A percentile compares a stretch with the other conserved stretches of the same genome.
Evolutionary conservation across 2,329 filamentous ascomycete genomes (phyloP).

Genomic region (Colletotrichum sp.): DNA sequence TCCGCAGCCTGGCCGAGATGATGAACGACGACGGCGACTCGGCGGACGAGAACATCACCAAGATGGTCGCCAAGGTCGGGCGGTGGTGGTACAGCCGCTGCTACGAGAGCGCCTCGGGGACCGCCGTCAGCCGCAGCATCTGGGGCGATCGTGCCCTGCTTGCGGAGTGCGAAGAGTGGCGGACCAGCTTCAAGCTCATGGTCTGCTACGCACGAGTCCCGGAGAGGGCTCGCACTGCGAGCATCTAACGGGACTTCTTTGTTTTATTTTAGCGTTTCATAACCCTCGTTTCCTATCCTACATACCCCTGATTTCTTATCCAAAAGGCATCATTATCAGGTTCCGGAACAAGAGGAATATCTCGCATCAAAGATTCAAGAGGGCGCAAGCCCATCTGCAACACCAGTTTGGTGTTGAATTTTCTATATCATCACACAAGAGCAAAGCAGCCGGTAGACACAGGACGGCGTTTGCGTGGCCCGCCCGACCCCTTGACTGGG

Average conservation of each 20-base stretch:
- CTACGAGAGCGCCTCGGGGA: constrained; percentile 75
- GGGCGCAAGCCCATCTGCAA: constrained; percentile 14
- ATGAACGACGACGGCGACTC: constrained; percentile 72
- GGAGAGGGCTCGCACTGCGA: constrained; percentile 52
- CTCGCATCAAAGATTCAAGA: constrained; percentile 17
- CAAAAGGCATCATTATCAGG: neutral
- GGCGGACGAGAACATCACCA: constrained; percentile 85
- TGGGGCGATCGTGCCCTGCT: constrained; percentile 80
- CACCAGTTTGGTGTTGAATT: neutral
- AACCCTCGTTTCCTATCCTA: neutral
- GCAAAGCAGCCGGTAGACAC: constrained; percentile 11
- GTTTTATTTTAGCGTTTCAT: neutral
- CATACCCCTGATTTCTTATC: neutral
- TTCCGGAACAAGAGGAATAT: neutral
- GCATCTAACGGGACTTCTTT: constrained; percentile 39
- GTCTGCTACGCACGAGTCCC: constrained; percentile 92
- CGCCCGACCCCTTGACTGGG: neutral
- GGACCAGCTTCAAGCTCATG: constrained; percentile 87
- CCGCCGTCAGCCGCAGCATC: constrained; percentile 61
- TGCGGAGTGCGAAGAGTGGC: constrained; percentile 83
- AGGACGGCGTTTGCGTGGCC: constrained; percentile 2
- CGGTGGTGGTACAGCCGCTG: constrained; percentile 97
- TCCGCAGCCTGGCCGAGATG: constrained; percentile 70
- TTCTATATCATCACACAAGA: neutral
- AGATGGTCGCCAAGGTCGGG: constrained; percentile 89